Percentiles rank a stretch among this genome's conserved stretches.
These are phyloP conservation scores for Botrytis squamosa DNA, from an alignment of 2,329 filamentous ascomycete species.

Conservation along the genomic window DNA sequence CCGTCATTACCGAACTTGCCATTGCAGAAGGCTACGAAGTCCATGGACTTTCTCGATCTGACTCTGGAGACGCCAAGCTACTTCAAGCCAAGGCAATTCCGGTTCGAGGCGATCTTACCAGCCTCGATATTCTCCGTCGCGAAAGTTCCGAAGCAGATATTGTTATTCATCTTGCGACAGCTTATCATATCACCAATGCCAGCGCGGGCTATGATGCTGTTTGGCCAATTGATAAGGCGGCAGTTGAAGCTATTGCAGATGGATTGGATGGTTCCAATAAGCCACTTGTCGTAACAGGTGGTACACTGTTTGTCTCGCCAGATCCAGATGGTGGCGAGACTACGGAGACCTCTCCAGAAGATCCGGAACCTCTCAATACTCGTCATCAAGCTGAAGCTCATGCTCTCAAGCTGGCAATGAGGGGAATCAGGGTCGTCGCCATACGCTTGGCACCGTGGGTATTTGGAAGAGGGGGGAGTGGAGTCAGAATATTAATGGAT, in stretches of 20 bases:
- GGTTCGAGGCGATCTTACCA: constrained; percentile 43
- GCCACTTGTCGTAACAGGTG: constrained; percentile 41
- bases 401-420: constrained; percentile 34
- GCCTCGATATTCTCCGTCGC: constrained; percentile 42
- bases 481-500: constrained; percentile 40
- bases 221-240: constrained; percentile 39
- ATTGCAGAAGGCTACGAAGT: constrained; percentile 44
- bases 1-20: constrained; percentile 41
- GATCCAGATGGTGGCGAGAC: constrained; percentile 39
- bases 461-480: constrained; percentile 44
- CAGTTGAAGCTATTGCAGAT: constrained; percentile 43
- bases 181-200: constrained; percentile 34
- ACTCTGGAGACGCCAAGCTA: constrained; percentile 41
- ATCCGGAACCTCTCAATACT: constrained; percentile 32
- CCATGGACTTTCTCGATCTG: constrained; percentile 44
- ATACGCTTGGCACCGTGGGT: constrained; percentile 47
- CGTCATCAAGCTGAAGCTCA: constrained; percentile 39
- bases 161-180: constrained; percentile 46
- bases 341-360: constrained; percentile 26
- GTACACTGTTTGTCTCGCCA: constrained; percentile 35
- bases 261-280: constrained; percentile 41
- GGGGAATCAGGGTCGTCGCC: constrained; percentile 40
- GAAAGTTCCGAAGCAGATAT: constrained; percentile 44
- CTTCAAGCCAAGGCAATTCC: constrained; percentile 42
- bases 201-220: constrained; percentile 33